Base-by-base conservation (phyloP, 805 yeast species). In the Saturnispora serradocipensis region DNA sequence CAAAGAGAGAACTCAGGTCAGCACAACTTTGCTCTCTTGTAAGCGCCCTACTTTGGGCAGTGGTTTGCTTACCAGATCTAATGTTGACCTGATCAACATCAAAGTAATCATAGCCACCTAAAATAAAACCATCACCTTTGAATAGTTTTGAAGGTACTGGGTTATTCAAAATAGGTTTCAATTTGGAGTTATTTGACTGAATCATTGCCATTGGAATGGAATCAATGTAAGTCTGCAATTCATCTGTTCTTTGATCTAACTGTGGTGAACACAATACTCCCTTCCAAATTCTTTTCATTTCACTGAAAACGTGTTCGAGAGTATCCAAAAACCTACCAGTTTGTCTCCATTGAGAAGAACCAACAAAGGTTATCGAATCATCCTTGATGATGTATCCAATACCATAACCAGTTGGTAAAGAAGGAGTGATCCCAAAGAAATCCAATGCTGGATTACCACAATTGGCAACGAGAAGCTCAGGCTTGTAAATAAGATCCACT, bases 41-140 rank as follows among this genome's bases (percentile, higher is more conserved):
- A 5, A 64, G 53, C 1, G 56, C 50, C 36, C 61, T 59, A 46
- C 68, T 62, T 32, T 58, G 62, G 34, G 55, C 51, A n/a, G 57
- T 61, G 2, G 70, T 62, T 28, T 56, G 60, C 10, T 58, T 25
- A 15, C 58, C 70, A 1, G 81, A 76, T 58, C 80, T 70, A 25
- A 72, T 67, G 43, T 72, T 74, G 43, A 78, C 71, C 13, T 77
- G 80, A 2, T 77, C 80, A 65, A 78, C 76, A 61, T 79, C 83
- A 55, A 79, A 79, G 57, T 78, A 79, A 40, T 81, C 82, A 58
- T 79, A 79, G 2, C 83, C 84, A 32, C 84, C 84, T 49, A 79
- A 62, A 66, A 75, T 58, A 61, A 69, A 57, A 56, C 69, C 56
- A 54, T 65, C 61, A 30, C 53, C 49, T 18, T 45, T 49, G 7